A percentile compares a stretch with the other conserved stretches of the same genome.
phyloP scores from a whole-genome alignment of 2,329 filamentous ascomycete genomes.

The Alternaria gansuensis region DNA sequence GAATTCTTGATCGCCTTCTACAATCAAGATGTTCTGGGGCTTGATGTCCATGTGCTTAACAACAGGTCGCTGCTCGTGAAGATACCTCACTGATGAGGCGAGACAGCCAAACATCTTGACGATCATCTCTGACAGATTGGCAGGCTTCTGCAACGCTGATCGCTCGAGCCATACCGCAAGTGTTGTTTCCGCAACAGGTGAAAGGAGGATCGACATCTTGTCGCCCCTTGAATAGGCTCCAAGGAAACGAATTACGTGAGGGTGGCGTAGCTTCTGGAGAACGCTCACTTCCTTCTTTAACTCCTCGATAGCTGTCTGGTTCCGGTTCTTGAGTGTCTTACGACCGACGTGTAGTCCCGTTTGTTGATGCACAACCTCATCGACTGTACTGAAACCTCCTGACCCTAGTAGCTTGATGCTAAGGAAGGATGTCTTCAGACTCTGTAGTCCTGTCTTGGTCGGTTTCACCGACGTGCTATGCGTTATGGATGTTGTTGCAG shows the following conservation, averaged over 20 bases:
- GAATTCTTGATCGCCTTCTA: conserved; percentile 40
- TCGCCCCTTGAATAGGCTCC: conserved; percentile 49
- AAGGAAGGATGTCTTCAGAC: conserved; percentile 36
- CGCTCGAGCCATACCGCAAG: conserved; percentile 48
- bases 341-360: conserved; percentile 47
- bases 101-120: conserved; percentile 52
- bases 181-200: conserved; percentile 51
- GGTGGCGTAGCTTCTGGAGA: conserved; percentile 52
- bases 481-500: not conserved
- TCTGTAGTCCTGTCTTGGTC: conserved; percentile 5
- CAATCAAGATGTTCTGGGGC: conserved; percentile 52
- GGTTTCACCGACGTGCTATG: not conserved
- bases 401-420: conserved; percentile 50
- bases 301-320: conserved; percentile 44
- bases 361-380: conserved; percentile 49
- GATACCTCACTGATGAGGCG: conserved; percentile 47
- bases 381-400: conserved; percentile 51
- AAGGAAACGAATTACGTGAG: conserved; percentile 52
- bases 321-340: conserved; percentile 52
- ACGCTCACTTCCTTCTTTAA: conserved; percentile 49
- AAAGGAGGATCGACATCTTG: conserved; percentile 50
- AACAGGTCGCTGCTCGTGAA: conserved; percentile 50
- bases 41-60: conserved; percentile 53
- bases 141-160: conserved; percentile 30
- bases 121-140: conserved; percentile 36